Conservation (phyloP, 805 yeast species). For the Diddensiella transvaalensis region DNA sequence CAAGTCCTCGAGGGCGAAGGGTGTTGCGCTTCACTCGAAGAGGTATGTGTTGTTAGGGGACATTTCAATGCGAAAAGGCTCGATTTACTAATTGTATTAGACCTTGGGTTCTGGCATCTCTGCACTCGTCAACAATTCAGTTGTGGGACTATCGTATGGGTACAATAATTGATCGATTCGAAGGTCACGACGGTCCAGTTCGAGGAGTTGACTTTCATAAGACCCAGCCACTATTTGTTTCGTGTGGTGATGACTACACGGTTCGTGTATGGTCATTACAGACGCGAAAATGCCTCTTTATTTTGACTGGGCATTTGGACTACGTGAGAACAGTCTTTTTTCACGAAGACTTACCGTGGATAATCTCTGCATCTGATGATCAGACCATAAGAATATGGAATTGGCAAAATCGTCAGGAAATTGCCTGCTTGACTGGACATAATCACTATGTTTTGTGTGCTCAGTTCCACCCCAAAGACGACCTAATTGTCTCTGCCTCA, state of each 20-base stretch:
- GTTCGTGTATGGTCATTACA: slow-evolving; percentile 95
- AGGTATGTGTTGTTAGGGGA: no score
- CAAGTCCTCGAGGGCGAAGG: slow-evolving; percentile 95
- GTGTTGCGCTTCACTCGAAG: slow-evolving; percentile 94
- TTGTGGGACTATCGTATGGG: slow-evolving; percentile 99
- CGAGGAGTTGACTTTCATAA: slow-evolving; percentile 96
- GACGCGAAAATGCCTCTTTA: slow-evolving; percentile 86
- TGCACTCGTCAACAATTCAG: slow-evolving; percentile 97
- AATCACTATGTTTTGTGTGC: slow-evolving; percentile 98
- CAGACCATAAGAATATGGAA: slow-evolving; percentile 99
- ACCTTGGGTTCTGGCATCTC: slow-evolving; percentile 94
- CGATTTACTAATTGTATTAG: slow-evolving; percentile 41
- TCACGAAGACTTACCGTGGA: slow-evolving; percentile 97
- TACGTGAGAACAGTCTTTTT: slow-evolving; percentile 91
- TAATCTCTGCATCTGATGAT: slow-evolving; percentile 92
- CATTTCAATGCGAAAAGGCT: no score
- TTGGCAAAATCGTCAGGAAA: slow-evolving; percentile 98
- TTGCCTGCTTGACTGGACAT: slow-evolving; percentile 96
- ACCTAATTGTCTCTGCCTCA: slow-evolving; percentile 90
- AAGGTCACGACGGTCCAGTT: slow-evolving; percentile 98
- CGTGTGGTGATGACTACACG: slow-evolving; percentile 96
- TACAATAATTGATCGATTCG: slow-evolving; percentile 89
- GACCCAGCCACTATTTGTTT: slow-evolving; percentile 93
- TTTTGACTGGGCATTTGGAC: slow-evolving; percentile 90
- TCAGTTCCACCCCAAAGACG: slow-evolving; percentile 94